phyloP scores from a whole-genome alignment of 495 filamentous ascomycete species.

The Amniculicola lignicola region DNA sequence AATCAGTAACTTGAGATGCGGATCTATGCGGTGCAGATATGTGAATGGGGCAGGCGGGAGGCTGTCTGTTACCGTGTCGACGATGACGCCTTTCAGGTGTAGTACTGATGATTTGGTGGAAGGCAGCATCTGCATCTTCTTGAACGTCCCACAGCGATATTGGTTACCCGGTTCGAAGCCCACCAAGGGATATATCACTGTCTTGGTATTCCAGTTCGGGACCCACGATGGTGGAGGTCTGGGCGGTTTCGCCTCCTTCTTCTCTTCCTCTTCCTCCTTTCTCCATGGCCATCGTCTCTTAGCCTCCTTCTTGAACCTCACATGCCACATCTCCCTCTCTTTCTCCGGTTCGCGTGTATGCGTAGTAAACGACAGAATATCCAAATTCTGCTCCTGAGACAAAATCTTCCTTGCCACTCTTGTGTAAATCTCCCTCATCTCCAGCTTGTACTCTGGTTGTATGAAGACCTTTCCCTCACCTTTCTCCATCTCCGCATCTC shows the following conservation, averaged over 20 bases:
- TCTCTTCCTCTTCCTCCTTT: no score
- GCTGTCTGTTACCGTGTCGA: not conserved
- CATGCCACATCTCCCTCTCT: no score
- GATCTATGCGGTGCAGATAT: not conserved
- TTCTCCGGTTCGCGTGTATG: no score
- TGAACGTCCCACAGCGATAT: not conserved
- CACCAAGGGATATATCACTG: constrained; percentile 5
- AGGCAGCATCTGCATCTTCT: not conserved
- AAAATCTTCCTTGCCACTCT: constrained; percentile 3
- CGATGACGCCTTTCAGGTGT: constrained; percentile 12
- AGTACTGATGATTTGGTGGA: not conserved
- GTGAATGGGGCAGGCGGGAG: not conserved
- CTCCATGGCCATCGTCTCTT: no score
- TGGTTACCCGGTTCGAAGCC: not conserved
- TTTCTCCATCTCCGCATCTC: not conserved
- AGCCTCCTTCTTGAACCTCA: no score
- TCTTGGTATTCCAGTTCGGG: constrained; percentile 17
- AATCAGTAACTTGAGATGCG: not conserved
- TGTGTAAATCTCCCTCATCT: constrained; percentile 7
- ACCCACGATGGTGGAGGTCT: constrained; percentile 18
- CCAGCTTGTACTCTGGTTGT: constrained; percentile 13
- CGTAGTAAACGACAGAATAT: constrained; percentile 15
- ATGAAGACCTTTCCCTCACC: no score
- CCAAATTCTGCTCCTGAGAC: not conserved
- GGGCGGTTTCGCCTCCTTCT: not conserved